Evolutionary conservation across 1,139 yeast genomes (phyloP), one percentile per base, ranked within the genome.

Genomic region (Lodderomyces theae): DNA sequence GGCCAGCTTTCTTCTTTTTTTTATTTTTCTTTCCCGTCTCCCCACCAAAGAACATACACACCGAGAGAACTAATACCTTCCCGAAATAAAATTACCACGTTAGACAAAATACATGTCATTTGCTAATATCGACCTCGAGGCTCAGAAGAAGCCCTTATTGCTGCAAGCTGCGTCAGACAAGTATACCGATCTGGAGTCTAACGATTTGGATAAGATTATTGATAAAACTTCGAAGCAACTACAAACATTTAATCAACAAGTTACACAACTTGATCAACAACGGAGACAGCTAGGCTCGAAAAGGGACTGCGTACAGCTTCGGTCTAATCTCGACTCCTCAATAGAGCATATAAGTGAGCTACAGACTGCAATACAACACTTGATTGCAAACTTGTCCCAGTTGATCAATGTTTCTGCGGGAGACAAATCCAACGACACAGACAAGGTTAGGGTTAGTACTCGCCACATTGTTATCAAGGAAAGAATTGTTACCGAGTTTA

Each of bases 61-160:
- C 8, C 22, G n/a, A n/a, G n/a, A n/a, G n/a, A n/a, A n/a, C n/a
- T n/a, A n/a, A 4, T 12, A 12, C 29, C 13, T 26, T 26, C 16
- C 29, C 29, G n/a, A 26, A 26, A 26, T n/a, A n/a, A n/a, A n/a
- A n/a, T n/a, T n/a, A n/a, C n/a, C n/a, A n/a, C n/a, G n/a, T n/a
- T n/a, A 26, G n/a, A 24, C 11, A 23, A 11, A 16, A 11, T 29
- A 30, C 23, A 80, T 80, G 86, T 80, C 86, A 3, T 80, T 80
- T 64, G 80, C 82, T 34, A 73, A 74, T 45, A 64, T 63, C 35
- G 86, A 80, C 56, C 48, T 77, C 10, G 86, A 80, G 54, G 77
- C 84, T 2, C 85, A 80, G 48, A 62, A 48, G 40, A 40, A 44
- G 33, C 57, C 61, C 15, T 35, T 50, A 7, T 38, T 45, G 3